Conservation (phyloP, 164 flowering plant genomes). For the Chloranthus sessilifolius region DNA sequence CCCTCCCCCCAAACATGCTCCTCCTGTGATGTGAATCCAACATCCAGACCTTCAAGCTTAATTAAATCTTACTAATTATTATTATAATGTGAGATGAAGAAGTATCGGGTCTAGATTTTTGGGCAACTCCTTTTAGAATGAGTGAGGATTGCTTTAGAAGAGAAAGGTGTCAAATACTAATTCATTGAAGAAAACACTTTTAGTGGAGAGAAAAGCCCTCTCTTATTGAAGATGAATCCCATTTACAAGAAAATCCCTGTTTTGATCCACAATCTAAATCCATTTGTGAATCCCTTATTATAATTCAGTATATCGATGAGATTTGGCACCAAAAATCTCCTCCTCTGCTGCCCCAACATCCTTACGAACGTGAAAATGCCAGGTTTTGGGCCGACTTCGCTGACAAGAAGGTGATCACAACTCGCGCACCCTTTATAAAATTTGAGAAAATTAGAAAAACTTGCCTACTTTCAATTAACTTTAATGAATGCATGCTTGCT, state of each 20-base stretch:
- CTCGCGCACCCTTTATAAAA: too few species aligned
- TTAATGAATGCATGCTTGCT: too few species aligned
- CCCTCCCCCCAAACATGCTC: too few species aligned
- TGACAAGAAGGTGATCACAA: conserved; percentile 11
- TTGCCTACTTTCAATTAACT: too few species aligned
- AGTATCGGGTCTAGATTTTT: too few species aligned
- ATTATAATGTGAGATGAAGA: too few species aligned
- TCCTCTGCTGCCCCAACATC: conserved; percentile 3
- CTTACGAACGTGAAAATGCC: conserved; percentile 7
- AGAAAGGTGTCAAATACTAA: conserved; percentile 8
- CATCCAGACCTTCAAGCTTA: too few species aligned
- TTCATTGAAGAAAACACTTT: neutral
- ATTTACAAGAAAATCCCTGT: conserved; percentile 21
- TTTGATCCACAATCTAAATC: conserved; percentile 10
- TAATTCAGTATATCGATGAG: conserved; percentile 11
- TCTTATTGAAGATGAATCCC: conserved; percentile 15
- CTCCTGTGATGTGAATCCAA: too few species aligned
- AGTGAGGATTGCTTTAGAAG: conserved; percentile 26
- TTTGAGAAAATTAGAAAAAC: too few species aligned
- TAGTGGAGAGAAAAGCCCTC: conserved; percentile 9
- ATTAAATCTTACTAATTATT: too few species aligned
- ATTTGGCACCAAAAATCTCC: conserved; percentile 10
- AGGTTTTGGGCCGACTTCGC: conserved; percentile 11
- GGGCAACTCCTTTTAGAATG: conserved; percentile 23
- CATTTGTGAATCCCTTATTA: conserved; percentile 8